Percentiles rank a stretch among this genome's conserved stretches.
phyloP scores from a whole-genome alignment of 2,329 filamentous ascomycete species.

The Sphaceloma murrayae region DNA sequence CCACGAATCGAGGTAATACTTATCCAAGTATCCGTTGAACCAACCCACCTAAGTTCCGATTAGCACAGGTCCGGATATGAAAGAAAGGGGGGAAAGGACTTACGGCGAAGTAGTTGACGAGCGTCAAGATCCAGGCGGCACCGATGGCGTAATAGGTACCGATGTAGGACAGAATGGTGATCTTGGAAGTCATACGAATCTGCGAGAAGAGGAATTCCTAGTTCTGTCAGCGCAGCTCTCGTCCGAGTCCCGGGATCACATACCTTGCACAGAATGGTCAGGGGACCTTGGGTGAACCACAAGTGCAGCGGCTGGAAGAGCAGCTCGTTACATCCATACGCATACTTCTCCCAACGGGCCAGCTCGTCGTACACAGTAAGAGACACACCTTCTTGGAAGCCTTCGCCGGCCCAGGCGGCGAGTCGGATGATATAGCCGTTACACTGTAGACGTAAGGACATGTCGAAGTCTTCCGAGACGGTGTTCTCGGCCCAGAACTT shows the following conservation, averaged over 20 bases:
- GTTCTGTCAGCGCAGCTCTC: no score
- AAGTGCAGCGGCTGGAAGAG: conserved; percentile 57
- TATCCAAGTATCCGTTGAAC: conserved; percentile 57
- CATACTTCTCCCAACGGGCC: conserved; percentile 64
- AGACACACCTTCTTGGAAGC: conserved; percentile 65
- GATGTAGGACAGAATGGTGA: conserved; percentile 63
- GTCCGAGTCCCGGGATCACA: no score
- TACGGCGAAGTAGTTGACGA: conserved; percentile 62
- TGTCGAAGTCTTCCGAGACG: conserved; percentile 71
- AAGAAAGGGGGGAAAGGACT: no score
- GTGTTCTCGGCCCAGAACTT: conserved; percentile 68
- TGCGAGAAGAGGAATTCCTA: conserved; percentile 50
- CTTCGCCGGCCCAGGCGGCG: conserved; percentile 57
- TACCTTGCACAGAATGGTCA: conserved; percentile 58
- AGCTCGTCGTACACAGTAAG: conserved; percentile 65
- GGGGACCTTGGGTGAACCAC: conserved; percentile 54
- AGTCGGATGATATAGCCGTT: conserved; percentile 60
- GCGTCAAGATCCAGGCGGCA: conserved; percentile 55
- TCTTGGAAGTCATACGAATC: conserved; percentile 56
- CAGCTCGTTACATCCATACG: conserved; percentile 61
- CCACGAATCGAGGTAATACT: conserved; percentile 59
- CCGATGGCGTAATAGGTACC: conserved; percentile 65
- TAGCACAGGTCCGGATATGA: no score
- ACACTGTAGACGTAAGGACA: conserved; percentile 60
- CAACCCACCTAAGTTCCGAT: no score